Evolutionary conservation across 352 stramenopile species (phyloP), one percentile per base, ranked within the genome.

Genomic region (Globisporangium barbulae): DNA sequence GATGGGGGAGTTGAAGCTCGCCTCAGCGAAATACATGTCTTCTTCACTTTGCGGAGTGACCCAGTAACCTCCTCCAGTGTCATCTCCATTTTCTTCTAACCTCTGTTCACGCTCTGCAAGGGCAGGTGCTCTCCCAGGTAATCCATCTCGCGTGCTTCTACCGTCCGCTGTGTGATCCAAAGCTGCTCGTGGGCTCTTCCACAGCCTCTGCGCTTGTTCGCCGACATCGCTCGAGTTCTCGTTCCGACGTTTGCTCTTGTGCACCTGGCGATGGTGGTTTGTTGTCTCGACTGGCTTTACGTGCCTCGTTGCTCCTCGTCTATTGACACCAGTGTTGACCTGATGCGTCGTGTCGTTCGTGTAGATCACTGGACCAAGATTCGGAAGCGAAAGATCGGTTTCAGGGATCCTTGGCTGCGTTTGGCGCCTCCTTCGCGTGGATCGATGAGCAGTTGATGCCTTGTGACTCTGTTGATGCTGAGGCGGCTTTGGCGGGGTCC

Each of bases 101-200:
- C 31, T 41, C 21, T 21, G 6, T 17, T 55, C 49, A 10, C 17
- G 31, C 5, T 55, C 49, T 17, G 19, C 28, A 2, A 41, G 28
- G 25, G 0, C 15, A 39, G 41, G 13, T 44, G 41, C 28, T 22
- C 19, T 62, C 25, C 42, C 17, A 35, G 35, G 10, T 2, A 10
- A 39, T 65, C 12, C 25, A 28, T 47, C 45, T 35, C 3, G 30
- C 33, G n/a, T 4, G 30, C 10, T 28, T 13, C n/a, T 42, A 19
- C 6, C 21, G 28, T 19, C 17, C 1, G 19, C 30, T 5, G 53
- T 33, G 13, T 22, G n/a, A 5, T 15, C 12, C 5, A 4, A 21
- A 21, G 63, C 13, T 6, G 37, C n/a, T 28, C 63, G 57, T 13
- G 63, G 63, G 42, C 63, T 68, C 48, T 68, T 68, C 55, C 55